Percentiles rank a stretch among this genome's conserved stretches.
phyloP scores from a whole-genome alignment of 2,329 filamentous ascomycete genomes.

The Cordyceps javanica region DNA sequence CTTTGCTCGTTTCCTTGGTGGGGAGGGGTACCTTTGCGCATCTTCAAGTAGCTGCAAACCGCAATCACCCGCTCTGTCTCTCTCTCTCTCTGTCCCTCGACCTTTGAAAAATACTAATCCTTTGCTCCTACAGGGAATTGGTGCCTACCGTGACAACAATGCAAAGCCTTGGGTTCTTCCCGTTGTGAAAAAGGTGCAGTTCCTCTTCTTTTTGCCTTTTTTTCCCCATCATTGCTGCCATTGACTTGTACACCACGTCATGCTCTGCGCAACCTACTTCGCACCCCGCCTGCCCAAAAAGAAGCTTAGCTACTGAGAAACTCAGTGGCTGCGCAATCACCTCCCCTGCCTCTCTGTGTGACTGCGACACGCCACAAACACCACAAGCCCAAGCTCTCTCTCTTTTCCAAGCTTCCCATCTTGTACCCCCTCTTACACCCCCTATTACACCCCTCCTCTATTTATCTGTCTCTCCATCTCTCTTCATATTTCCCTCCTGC shows the following conservation, averaged over 20 bases:
- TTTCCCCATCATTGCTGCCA: background rate
- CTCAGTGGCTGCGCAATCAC: background rate
- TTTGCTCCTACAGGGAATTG: slow-evolving; percentile 54
- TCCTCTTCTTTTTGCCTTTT: slow-evolving; percentile 13
- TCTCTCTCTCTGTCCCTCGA: too few relatives aligned
- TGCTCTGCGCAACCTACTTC: background rate
- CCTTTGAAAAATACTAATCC: background rate
- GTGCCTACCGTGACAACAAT: slow-evolving; percentile 90
- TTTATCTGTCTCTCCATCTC: too few relatives aligned
- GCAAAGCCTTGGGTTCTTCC: slow-evolving; percentile 97
- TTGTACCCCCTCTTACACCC: too few relatives aligned
- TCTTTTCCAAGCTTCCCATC: background rate
- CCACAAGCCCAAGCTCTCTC: background rate
- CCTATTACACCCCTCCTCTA: too few relatives aligned
- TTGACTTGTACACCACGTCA: background rate
- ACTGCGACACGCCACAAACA: background rate
- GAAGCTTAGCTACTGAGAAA: too few relatives aligned
- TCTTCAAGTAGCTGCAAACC: background rate
- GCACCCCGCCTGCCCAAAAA: background rate
- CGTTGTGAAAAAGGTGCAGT: slow-evolving; percentile 82
- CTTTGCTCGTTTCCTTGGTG: background rate
- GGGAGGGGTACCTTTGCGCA: background rate
- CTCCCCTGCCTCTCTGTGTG: background rate
- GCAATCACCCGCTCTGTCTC: too few relatives aligned
- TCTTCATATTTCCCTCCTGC: too few relatives aligned